Evolutionary conservation across 176 grass and related monocot genomes (phyloP), one percentile per base, ranked within the genome.

Genomic region (Oryza brachyantha): DNA sequence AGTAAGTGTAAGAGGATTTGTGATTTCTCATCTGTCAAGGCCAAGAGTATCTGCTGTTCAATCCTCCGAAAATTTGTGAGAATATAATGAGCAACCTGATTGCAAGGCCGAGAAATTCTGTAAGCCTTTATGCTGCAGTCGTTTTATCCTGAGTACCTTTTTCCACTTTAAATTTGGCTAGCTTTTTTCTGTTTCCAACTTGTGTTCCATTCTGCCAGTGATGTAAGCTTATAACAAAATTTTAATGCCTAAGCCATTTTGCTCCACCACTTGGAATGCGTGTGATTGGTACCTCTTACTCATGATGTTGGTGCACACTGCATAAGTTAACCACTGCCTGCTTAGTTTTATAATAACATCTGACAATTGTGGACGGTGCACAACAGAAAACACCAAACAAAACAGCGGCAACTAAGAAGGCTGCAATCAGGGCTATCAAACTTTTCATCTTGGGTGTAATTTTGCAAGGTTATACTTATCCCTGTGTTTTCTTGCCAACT

Each of bases 321-420:
- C 1, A 3, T 39, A 61, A 61, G 81, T 27, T 50, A 55, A 88
- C 26, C 32, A 13, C 7, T 48, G n/a, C 29, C 29, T 29, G 9
- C 62, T 10, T 29, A 59, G 59, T 61, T 58, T 13, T 79, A 68
- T 29, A 54, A 62, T 75, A 54, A 50, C 26, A 68, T 69, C 75
- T 93, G 27, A 88, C 58, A 48, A 61, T 28, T 66, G 64, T 78
- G 37, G 64, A 57, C 41, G 68, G 27, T 88, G 50, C 50, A 43
- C 67, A 90, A 75, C 85, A 98, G 95, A 93, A 87, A 93, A 88
- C 48, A 67, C 64, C 95, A 72, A 92, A 90, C 78, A 98, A 93
- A 82, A 75, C 29, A 60, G 54, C 24, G 38, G 86, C 95, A 71
- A 81, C 90, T 64, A 94, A 92, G 76, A 98, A 98, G 83, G 90